Evolutionary conservation across 805 yeast species (phyloP).

Genomic region (Myxozyma melibiosi): DNA sequence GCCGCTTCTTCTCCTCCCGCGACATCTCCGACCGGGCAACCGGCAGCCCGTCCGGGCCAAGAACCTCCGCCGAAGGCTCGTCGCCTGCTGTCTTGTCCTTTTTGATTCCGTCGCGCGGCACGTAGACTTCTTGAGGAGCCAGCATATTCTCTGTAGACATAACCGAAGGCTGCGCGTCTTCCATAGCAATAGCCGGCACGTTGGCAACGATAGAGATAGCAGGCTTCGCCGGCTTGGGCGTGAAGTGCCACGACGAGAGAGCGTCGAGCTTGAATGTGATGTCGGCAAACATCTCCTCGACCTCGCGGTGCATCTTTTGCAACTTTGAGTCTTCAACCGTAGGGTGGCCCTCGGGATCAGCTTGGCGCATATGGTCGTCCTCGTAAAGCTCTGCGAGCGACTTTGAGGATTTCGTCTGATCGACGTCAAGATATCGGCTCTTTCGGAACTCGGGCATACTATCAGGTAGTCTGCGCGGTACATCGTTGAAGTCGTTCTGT

Average conservation of each 20-base stretch:
- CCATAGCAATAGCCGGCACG: conserved; percentile 82
- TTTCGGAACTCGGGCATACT: conserved; percentile 64
- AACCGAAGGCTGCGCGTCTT: conserved; percentile 92
- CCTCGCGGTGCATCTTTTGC: conserved; percentile 74
- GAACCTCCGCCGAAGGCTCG: conserved; percentile 57
- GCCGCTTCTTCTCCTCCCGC: conserved; percentile 81
- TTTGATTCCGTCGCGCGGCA: conserved; percentile 41
- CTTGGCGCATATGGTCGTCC: conserved; percentile 61
- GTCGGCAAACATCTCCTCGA: conserved; percentile 61
- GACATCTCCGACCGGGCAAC: conserved; percentile 79
- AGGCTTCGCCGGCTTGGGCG: conserved; percentile 86
- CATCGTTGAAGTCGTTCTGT: conserved; percentile 70
- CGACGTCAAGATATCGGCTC: conserved; percentile 62
- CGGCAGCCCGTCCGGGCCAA: conserved; percentile 72
- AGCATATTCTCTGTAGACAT: conserved; percentile 70
- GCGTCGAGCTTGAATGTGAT: conserved; percentile 79
- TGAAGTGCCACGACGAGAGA: conserved; percentile 88
- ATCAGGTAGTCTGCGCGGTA: conserved; percentile 70
- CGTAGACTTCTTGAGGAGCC: conserved; percentile 94
- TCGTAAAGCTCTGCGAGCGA: conserved; percentile 92
- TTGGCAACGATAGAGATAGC: conserved; percentile 80
- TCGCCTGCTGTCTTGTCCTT: conserved; percentile 43
- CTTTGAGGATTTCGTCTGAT: conserved; percentile 80
- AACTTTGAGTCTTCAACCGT: conserved; percentile 63
- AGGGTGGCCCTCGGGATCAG: conserved; percentile 47